Percentiles rank a stretch among this genome's conserved stretches.
phyloP scores from a whole-genome alignment of 345 rosid species.

The sweet orange (Citrus sinensis) region DVS_A1.0 CM039166.1:25359001-25359500 shows the following conservation, averaged over 20 bases:
- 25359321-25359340: background rate
- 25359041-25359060: background rate
- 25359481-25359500: background rate
- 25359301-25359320: background rate
- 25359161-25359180: background rate
- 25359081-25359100: background rate
- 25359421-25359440: background rate
- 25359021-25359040: background rate
- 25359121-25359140: background rate
- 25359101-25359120: background rate
- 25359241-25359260: background rate
- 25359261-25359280: background rate
- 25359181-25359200: background rate
- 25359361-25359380: background rate
- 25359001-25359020: background rate
- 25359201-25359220: background rate
- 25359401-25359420: background rate
- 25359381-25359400: background rate
- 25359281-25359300: background rate
- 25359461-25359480: background rate
- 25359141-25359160: background rate
- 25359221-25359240: no score
- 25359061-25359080: background rate
- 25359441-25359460: background rate
- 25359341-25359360: background rate